Conservation (phyloP, 2,329 filamentous ascomycete species). For the Niveomyces coronatus region DNA sequence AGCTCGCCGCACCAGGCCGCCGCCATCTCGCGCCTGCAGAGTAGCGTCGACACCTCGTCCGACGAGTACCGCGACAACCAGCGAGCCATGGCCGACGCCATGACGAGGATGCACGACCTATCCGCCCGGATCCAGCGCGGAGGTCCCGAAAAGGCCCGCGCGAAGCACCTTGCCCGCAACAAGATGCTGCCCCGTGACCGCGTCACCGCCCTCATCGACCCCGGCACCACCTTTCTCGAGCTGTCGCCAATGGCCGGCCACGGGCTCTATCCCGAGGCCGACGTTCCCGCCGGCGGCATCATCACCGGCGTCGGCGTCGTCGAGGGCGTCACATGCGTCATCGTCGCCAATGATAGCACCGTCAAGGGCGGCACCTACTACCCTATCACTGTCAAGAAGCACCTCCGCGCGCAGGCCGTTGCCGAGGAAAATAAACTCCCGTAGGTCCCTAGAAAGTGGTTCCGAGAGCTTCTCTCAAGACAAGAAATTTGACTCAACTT, state of each 20-base stretch:
- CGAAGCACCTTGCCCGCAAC: conserved; percentile 77
- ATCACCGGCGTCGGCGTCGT: conserved; percentile 88
- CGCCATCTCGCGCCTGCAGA: conserved; percentile 71
- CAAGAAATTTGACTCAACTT: background rate
- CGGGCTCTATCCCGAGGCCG: conserved; percentile 74
- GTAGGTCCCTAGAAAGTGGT: too few species aligned
- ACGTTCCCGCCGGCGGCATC: conserved; percentile 82
- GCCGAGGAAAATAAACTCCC: conserved; percentile 74
- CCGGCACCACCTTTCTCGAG: conserved; percentile 83
- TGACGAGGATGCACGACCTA: conserved; percentile 56
- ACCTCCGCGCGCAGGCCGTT: conserved; percentile 82
- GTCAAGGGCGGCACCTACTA: conserved; percentile 98
- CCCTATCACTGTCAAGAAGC: conserved; percentile 95
- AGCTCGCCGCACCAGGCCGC: conserved; percentile 71
- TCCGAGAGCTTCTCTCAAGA: too few species aligned
- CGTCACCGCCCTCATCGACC: conserved; percentile 77
- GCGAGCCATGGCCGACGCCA: conserved; percentile 63
- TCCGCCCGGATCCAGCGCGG: conserved; percentile 64
- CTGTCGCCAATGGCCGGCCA: conserved; percentile 86
- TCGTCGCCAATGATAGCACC: conserved; percentile 92
- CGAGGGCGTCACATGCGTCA: conserved; percentile 82
- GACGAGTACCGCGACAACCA: conserved; percentile 75
- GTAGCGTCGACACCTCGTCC: conserved; percentile 64
- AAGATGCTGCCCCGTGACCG: conserved; percentile 94
- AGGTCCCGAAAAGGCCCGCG: conserved; percentile 68